Percentiles rank a stretch among this genome's conserved stretches.
These are phyloP conservation scores for Oryza meyeriana DNA, from an alignment of 176 grass and related monocot species.

Conservation along the genomic window DNA sequence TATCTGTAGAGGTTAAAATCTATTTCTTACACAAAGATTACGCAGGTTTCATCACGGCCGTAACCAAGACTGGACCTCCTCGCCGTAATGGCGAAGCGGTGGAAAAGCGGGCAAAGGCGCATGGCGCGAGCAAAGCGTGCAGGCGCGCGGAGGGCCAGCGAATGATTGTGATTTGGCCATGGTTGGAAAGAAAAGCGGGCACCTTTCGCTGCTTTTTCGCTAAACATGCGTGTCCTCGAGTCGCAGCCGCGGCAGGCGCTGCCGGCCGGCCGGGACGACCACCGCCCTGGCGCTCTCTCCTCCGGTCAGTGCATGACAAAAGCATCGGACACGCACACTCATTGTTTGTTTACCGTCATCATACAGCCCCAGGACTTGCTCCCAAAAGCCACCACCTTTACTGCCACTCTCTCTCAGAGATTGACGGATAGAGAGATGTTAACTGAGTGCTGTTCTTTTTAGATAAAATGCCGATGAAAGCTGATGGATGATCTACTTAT, in stretches of 20 bases:
- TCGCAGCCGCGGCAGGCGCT: conserved; percentile 24
- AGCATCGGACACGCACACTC: conserved; percentile 39
- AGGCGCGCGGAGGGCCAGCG: background rate
- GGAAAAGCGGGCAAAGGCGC: background rate
- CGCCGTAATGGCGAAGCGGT: background rate
- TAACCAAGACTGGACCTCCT: background rate
- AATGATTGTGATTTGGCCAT: conserved; percentile 50
- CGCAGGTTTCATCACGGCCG: background rate
- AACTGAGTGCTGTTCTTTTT: background rate
- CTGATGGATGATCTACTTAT: no score
- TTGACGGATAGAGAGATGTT: background rate
- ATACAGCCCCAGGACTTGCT: conserved; percentile 17
- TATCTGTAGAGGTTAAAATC: no score
- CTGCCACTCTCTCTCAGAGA: background rate
- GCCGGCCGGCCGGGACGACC: conserved; percentile 36
- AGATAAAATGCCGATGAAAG: no score
- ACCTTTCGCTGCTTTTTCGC: conserved; percentile 31
- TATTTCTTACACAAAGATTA: no score
- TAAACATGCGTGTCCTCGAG: conserved; percentile 34
- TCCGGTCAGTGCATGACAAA: conserved; percentile 19
- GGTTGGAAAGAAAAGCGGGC: conserved; percentile 41
- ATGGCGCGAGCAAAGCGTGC: conserved; percentile 14
- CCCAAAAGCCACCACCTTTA: conserved; percentile 53
- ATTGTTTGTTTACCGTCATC: conserved; percentile 39
- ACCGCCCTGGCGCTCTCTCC: background rate